phyloP scores from a whole-genome alignment of 345 rosid genomes.

The Eucalyptus albens region DNA sequence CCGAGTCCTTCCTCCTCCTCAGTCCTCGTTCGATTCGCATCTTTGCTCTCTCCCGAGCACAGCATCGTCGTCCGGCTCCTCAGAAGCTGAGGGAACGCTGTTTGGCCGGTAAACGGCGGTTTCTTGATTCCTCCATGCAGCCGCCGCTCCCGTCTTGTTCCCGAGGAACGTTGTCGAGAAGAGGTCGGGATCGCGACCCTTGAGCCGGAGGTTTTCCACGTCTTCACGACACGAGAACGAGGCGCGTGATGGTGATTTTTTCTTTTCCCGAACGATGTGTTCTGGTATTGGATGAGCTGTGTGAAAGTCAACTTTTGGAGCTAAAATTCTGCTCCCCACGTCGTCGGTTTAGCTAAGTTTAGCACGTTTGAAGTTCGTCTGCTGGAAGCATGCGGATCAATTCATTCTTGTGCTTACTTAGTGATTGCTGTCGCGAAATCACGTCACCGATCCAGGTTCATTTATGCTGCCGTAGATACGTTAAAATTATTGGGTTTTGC shows the following conservation, averaged over 20 bases:
- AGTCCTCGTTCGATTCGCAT: background rate
- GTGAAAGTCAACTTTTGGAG: background rate
- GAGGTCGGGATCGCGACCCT: background rate
- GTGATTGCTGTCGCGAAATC: background rate
- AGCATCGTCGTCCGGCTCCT: background rate
- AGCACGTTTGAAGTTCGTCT: background rate
- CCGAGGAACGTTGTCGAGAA: background rate
- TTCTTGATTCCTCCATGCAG: background rate
- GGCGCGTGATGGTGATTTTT: background rate
- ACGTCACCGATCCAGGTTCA: background rate
- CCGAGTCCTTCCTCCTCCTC: too few relatives aligned
- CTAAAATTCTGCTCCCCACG: background rate
- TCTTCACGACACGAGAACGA: background rate
- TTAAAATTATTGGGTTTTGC: background rate
- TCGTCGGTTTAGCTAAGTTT: background rate
- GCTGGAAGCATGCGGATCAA: background rate
- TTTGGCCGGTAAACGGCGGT: background rate
- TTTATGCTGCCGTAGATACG: background rate
- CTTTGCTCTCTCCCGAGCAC: background rate
- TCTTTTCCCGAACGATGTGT: background rate
- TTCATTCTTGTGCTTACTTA: background rate
- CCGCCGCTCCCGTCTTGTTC: background rate
- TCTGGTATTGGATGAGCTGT: background rate
- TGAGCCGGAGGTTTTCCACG: background rate
- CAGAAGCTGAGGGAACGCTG: background rate